Percentiles rank a stretch among this genome's conserved stretches.
phyloP scores from a whole-genome alignment of 352 stramenopile species.

The Pythium sp. region DNA sequence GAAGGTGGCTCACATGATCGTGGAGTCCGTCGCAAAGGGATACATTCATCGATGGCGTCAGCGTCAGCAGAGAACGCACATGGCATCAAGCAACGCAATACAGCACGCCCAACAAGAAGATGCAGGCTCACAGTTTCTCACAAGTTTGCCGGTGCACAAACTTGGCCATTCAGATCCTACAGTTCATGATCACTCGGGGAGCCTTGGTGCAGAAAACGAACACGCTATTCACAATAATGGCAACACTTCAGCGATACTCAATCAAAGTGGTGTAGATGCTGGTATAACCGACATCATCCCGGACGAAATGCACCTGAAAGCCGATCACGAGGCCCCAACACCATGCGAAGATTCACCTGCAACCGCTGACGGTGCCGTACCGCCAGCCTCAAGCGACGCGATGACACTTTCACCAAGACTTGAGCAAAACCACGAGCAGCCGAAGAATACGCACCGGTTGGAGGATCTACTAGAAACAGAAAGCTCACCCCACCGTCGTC shows the following conservation, averaged over 20 bases:
- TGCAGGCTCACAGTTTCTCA: background rate
- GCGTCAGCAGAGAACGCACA: slow-evolving; percentile 9
- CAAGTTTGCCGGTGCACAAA: background rate
- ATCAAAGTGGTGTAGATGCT: background rate
- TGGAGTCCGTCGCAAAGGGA: slow-evolving; percentile 62
- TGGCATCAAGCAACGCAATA: background rate
- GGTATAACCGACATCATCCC: background rate
- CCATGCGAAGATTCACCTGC: background rate
- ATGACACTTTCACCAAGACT: background rate
- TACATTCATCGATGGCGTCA: slow-evolving; percentile 47
- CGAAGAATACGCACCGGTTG: background rate
- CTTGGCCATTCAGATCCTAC: background rate
- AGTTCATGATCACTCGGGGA: background rate
- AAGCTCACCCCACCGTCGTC: background rate
- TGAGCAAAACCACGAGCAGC: background rate
- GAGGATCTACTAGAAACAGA: background rate
- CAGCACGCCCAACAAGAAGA: background rate
- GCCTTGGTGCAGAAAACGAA: background rate
- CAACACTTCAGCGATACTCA: too few species aligned
- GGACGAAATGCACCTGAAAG: background rate
- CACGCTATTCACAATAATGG: background rate
- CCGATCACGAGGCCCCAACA: background rate
- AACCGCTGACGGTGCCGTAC: background rate
- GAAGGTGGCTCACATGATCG: slow-evolving; percentile 74
- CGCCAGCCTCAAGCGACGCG: background rate